Evolutionary conservation across 2,329 filamentous ascomycete species (phyloP).

Genomic region (Monosporascus sp.): DNA sequence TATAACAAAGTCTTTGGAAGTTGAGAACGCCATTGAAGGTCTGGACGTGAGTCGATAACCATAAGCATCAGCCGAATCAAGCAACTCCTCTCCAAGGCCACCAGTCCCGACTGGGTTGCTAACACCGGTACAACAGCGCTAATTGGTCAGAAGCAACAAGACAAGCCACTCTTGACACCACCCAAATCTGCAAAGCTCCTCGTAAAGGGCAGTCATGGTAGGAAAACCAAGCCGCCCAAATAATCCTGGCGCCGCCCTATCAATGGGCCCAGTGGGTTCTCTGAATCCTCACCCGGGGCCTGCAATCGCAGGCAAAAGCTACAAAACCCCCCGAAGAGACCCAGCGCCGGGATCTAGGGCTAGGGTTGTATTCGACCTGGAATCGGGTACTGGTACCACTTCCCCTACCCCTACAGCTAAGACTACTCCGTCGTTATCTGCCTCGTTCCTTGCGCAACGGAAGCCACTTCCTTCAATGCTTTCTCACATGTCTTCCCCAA

Average conservation of each 20-base stretch:
- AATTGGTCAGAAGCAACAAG: not conserved
- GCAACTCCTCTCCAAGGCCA: not conserved
- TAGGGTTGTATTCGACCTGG: slow-evolving; percentile 11
- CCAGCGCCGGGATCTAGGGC: not conserved
- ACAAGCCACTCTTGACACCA: not conserved
- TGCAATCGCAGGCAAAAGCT: not conserved
- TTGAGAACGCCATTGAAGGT: not conserved
- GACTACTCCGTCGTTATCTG: slow-evolving; percentile 3
- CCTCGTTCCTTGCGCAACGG: slow-evolving; percentile 28
- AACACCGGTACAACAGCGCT: not conserved
- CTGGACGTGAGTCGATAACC: not conserved
- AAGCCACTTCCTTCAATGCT: slow-evolving; percentile 19
- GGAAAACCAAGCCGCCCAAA: not conserved
- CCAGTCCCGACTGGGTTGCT: not conserved
- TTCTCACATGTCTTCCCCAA: slow-evolving; percentile 7
- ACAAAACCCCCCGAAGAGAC: not conserved
- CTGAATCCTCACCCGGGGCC: not conserved
- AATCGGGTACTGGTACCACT: slow-evolving; percentile 1
- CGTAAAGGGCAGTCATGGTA: not conserved
- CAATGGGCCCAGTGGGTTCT: not conserved
- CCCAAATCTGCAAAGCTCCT: not conserved
- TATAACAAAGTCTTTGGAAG: not conserved
- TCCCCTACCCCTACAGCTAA: slow-evolving; percentile 8
- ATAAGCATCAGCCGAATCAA: not conserved
- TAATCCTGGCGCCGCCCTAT: not conserved